Conservation (phyloP, 2,329 filamentous ascomycete genomes). For the Curvularia hawaiiensis region DNA sequence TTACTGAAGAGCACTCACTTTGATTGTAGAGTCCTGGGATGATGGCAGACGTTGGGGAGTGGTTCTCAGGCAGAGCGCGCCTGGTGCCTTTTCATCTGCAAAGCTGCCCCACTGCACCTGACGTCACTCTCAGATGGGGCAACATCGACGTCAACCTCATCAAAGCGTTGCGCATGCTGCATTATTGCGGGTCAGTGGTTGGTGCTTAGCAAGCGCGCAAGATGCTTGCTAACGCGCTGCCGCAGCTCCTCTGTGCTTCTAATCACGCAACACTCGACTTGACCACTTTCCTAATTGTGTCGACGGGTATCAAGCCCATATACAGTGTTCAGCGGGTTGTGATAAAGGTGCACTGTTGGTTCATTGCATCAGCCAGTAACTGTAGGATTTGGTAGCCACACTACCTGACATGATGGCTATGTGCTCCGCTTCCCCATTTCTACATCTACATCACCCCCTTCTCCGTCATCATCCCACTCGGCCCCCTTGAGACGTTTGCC, state of each 20-base stretch:
- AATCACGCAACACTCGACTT: constrained; percentile 3
- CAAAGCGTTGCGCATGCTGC: constrained; percentile 11
- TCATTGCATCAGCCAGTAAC: neutral
- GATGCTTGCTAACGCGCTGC: constrained; percentile 7
- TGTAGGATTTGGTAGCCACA: neutral
- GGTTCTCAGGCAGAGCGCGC: constrained; percentile 7
- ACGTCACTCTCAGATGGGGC: constrained; percentile 36
- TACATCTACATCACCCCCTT: constrained; percentile 57
- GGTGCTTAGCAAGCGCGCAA: constrained; percentile 13
- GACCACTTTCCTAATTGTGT: neutral
- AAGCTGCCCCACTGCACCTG: constrained; percentile 28
- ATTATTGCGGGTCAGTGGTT: constrained; percentile 6
- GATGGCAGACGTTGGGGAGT: constrained; percentile 1
- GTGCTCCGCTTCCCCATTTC: constrained; percentile 75
- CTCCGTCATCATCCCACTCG: constrained; percentile 47
- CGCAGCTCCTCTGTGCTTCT: constrained; percentile 12
- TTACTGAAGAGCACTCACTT: neutral
- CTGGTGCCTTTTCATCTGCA: constrained; percentile 15
- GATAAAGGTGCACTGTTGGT: neutral
- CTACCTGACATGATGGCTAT: constrained; percentile 3
- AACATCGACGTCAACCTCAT: constrained; percentile 34
- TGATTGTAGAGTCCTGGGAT: neutral
- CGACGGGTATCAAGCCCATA: neutral
- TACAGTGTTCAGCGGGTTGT: no score
- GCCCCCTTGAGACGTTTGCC: constrained; percentile 64